A percentile compares a stretch with the other conserved stretches of the same genome.
Conservation (phyloP, 2,329 filamentous ascomycete genomes). For the Neofusicoccum parvum region DNA sequence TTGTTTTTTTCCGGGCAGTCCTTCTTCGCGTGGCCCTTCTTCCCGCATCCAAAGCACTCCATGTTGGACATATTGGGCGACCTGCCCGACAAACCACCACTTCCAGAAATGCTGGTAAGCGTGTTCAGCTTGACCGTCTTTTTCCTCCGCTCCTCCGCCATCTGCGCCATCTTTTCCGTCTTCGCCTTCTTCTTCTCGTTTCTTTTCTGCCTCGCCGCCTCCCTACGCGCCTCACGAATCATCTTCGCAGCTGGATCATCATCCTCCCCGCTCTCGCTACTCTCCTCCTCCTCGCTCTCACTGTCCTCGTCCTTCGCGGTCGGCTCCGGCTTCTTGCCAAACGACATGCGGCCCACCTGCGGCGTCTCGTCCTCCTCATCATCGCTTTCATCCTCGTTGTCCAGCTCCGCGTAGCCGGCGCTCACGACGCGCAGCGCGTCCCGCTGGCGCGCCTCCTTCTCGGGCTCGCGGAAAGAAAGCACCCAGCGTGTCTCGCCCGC, state of each 20-base stretch:
- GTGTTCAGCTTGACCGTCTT: slow-evolving; percentile 69
- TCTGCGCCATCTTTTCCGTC: slow-evolving; percentile 51
- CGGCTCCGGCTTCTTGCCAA: slow-evolving; percentile 49
- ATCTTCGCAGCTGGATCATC: slow-evolving; percentile 47
- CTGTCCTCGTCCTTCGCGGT: slow-evolving; percentile 41
- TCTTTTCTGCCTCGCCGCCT: slow-evolving; percentile 47
- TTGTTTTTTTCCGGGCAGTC: slow-evolving; percentile 55
- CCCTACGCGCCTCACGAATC: slow-evolving; percentile 49
- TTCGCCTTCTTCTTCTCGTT: slow-evolving; percentile 54
- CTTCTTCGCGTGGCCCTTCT: slow-evolving; percentile 60
- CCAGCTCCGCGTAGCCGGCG: slow-evolving; percentile 57
- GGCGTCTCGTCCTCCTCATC: slow-evolving; percentile 36
- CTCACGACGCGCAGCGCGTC: slow-evolving; percentile 57
- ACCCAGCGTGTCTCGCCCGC: slow-evolving; percentile 77
- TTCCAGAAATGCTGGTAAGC: slow-evolving; percentile 53
- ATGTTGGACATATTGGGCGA: slow-evolving; percentile 31
- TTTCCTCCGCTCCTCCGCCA: slow-evolving; percentile 63
- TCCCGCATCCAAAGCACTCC: slow-evolving; percentile 64
- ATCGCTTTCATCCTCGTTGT: slow-evolving; percentile 32
- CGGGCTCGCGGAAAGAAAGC: slow-evolving; percentile 55
- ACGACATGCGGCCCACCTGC: slow-evolving; percentile 50
- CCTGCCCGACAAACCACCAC: slow-evolving; percentile 32
- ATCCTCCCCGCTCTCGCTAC: slow-evolving; percentile 41
- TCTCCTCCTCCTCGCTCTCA: slow-evolving; percentile 32
- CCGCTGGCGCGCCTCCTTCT: slow-evolving; percentile 44